phyloP scores from a whole-genome alignment of 1,284 basidiomycete genomes.

The Cerioporus squamosus region DNA sequence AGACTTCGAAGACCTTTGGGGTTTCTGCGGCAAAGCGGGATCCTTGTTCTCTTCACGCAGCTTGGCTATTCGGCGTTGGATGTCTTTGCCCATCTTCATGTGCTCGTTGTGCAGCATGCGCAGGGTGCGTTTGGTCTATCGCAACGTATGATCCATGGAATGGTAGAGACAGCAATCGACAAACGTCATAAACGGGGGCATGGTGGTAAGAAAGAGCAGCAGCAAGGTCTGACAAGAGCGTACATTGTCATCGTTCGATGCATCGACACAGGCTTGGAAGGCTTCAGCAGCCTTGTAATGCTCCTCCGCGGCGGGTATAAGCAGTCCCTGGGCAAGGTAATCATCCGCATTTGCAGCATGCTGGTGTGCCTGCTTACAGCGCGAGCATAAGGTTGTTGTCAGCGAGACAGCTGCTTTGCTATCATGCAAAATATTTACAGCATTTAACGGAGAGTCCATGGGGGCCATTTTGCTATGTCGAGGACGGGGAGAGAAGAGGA shows the following conservation, averaged over 20 bases:
- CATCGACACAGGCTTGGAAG: slow-evolving; percentile 70
- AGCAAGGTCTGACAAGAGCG: slow-evolving; percentile 25
- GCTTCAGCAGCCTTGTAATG: slow-evolving; percentile 73
- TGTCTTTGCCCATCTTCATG: slow-evolving; percentile 65
- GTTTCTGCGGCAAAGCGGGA: slow-evolving; percentile 54
- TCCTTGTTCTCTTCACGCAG: slow-evolving; percentile 75
- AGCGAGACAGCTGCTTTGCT: background rate
- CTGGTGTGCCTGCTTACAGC: slow-evolving; percentile 66
- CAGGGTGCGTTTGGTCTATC: slow-evolving; percentile 74
- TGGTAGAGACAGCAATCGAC: too few relatives aligned
- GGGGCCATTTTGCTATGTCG: slow-evolving; percentile 30
- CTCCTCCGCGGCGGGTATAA: slow-evolving; percentile 69
- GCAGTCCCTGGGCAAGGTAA: slow-evolving; percentile 59
- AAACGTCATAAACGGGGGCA: background rate
- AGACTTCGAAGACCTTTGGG: slow-evolving; percentile 26
- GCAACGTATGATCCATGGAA: background rate
- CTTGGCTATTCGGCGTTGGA: slow-evolving; percentile 70
- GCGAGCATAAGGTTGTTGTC: background rate
- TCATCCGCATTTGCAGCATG: slow-evolving; percentile 82
- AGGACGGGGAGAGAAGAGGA: slow-evolving; percentile 4
- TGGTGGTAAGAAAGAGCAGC: background rate
- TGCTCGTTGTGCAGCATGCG: slow-evolving; percentile 76
- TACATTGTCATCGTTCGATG: slow-evolving; percentile 73
- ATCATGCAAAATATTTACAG: slow-evolving; percentile 28
- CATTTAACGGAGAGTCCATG: slow-evolving; percentile 38